Evolutionary conservation across 106 monocot species (phyloP).

Genomic region (Dioscorea zingiberensis): DNA sequence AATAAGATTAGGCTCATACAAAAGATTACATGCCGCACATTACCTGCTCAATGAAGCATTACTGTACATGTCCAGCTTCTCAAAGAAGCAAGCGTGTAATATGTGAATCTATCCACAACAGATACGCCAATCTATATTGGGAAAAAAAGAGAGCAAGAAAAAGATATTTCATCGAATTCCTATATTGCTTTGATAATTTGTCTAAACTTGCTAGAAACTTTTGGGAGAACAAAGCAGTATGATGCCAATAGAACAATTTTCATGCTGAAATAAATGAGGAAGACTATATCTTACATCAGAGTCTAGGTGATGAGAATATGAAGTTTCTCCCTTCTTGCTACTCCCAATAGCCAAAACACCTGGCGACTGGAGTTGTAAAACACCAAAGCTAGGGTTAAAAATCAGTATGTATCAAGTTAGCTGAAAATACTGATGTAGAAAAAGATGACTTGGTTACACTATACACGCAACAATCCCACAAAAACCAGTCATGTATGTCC

Average conservation of each 20-base stretch:
- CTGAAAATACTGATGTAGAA: not conserved
- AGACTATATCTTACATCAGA: constrained; percentile 63
- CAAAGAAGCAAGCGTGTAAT: constrained; percentile 90
- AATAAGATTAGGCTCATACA: too few relatives aligned
- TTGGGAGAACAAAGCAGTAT: not conserved
- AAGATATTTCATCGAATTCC: not conserved
- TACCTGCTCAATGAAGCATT: constrained; percentile 93
- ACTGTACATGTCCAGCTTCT: constrained; percentile 95
- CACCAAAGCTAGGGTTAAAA: constrained; percentile 9
- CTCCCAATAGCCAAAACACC: constrained; percentile 95
- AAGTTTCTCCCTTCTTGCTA: constrained; percentile 96
- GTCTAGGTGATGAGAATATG: constrained; percentile 98
- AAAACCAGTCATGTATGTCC: too few relatives aligned
- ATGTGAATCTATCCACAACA: constrained; percentile 98
- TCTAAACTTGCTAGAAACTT: not conserved
- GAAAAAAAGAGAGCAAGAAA: not conserved
- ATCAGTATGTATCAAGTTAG: not conserved
- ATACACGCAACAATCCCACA: too few relatives aligned
- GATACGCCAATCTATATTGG: constrained; percentile 83
- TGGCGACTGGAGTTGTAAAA: constrained; percentile 80
- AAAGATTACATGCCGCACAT: not conserved
- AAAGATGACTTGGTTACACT: not conserved
- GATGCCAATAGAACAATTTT: not conserved
- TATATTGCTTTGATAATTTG: not conserved
- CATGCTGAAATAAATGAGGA: not conserved